Base-by-base conservation (phyloP, 164 flowering plant species). In the Nymphaea colorata region DNA sequence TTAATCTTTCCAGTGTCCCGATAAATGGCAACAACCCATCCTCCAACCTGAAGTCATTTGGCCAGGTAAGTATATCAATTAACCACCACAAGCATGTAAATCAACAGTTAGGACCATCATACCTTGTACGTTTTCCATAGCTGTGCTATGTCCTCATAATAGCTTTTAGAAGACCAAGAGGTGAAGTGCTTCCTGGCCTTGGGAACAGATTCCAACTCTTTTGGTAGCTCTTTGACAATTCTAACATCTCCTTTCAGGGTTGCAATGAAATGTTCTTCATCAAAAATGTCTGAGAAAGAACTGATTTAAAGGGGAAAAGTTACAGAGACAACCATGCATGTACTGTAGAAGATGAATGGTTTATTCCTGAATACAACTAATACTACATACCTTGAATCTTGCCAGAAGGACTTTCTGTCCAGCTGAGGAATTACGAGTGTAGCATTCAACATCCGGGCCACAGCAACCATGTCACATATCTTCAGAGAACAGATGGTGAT, bases 401-500 rank as follows among this genome's bases (percentile, higher is more conserved):
- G 80, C 99, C 99, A 94, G 68, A 90, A 94, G 70, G 99, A 94
- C 41, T 83, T 84, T 69, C 77, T 88, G 75, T 94, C 99, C 69
- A 92, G 77, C 72, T 87, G 87, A 78, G 99, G 99, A 78, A 94
- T 85, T n/a, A 94, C 96, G 67, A 94, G 73, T 25, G 99, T 91
- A 61, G 96, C 99, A 86, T 92, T 90, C 88, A 94, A 80, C 10
- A 94, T 84, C 72, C 74, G 94, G 71, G 99, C 96, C 66, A 94
- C 92, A 72, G 96, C 96, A 75, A 94, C 96, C 96, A 94, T 94
- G 77, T 94, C 99, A 73, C 88, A 73, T 68, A 91, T 94, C 99
- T 94, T 44, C 44, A 14, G 67, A 70, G 16, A 59, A 62, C 65
- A 68, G 5, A 57, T 53, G 12, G 17, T 47, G 7, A 47, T 4